Conservation (phyloP, 306 rosid genomes). For the Rosa rugosa region DNA sequence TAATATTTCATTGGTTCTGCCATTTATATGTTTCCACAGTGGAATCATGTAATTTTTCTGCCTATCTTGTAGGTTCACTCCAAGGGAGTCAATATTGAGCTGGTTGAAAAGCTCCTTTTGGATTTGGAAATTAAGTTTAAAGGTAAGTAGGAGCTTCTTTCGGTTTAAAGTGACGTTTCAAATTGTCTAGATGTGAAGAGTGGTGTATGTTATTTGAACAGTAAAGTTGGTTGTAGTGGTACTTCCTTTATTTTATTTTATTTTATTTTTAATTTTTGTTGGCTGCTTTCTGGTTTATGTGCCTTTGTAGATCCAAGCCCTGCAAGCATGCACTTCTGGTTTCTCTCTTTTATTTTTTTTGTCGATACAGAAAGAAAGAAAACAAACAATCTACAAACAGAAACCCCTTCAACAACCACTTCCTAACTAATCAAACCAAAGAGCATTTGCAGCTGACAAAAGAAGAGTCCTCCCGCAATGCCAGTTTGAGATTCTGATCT, state of each 20-base stretch:
- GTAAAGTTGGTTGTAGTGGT: background rate
- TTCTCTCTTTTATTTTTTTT: background rate
- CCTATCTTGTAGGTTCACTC: constrained; percentile 69
- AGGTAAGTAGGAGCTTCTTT: constrained; percentile 41
- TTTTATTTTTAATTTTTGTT: background rate
- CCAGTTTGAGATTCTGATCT: too few relatives aligned
- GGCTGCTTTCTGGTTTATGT: background rate
- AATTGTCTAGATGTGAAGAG: constrained; percentile 9
- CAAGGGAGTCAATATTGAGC: constrained; percentile 61
- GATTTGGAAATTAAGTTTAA: constrained; percentile 65
- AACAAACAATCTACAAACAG: too few relatives aligned
- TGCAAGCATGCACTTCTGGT: background rate
- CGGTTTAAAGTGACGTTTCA: constrained; percentile 4
- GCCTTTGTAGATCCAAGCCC: background rate
- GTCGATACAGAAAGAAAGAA: too few relatives aligned
- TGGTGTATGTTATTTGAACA: background rate
- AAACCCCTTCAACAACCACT: too few relatives aligned
- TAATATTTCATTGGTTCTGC: background rate
- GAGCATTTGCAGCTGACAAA: too few relatives aligned
- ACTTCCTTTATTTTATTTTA: background rate
- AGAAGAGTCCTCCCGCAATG: too few relatives aligned
- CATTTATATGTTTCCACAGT: background rate
- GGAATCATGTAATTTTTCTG: background rate
- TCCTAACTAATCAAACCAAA: too few relatives aligned
- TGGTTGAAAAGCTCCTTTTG: constrained; percentile 62